phyloP scores from a whole-genome alignment of 768 basidiomycete species.

The Crepidotus variabilis region DNA sequence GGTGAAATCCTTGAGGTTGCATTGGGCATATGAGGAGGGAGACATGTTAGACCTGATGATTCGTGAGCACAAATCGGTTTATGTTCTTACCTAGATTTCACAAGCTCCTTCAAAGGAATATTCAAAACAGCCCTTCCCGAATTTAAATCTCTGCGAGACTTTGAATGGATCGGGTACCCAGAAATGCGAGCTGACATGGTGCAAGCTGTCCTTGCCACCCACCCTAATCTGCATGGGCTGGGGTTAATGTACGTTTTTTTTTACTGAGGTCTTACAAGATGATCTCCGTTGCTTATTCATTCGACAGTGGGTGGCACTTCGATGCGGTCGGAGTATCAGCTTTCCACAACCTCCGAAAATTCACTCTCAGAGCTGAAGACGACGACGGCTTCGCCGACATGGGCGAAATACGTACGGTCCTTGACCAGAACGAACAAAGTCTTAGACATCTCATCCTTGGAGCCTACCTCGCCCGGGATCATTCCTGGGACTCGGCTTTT shows the following conservation, averaged over 20 bases:
- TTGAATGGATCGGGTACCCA: conserved; percentile 78
- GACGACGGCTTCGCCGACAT: conserved; percentile 71
- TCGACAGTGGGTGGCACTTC: conserved; percentile 65
- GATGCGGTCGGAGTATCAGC: conserved; percentile 67
- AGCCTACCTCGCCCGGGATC: conserved; percentile 61
- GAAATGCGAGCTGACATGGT: conserved; percentile 69
- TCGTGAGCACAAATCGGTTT: conserved; percentile 27
- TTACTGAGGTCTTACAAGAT: background rate
- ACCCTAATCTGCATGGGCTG: conserved; percentile 49
- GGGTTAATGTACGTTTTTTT: conserved; percentile 48
- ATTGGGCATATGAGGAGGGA: conserved; percentile 69
- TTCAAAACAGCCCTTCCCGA: conserved; percentile 62
- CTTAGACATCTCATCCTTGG: conserved; percentile 63
- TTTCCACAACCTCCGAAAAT: conserved; percentile 56
- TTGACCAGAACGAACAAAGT: conserved; percentile 54
- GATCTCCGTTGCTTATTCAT: background rate
- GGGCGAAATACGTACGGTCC: conserved; percentile 60
- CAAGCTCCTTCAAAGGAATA: conserved; percentile 35
- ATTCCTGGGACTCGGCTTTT: conserved; percentile 68
- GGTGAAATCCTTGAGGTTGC: conserved; percentile 56
- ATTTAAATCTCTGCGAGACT: conserved; percentile 56
- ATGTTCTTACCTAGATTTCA: background rate
- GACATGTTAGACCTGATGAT: conserved; percentile 63
- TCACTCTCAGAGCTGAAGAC: conserved; percentile 67
- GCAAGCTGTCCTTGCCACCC: conserved; percentile 48